A percentile compares a stretch with the other conserved stretches of the same genome.
Conservation (phyloP, 139 green algal genomes). For the Eudorina sp. region DNA sequence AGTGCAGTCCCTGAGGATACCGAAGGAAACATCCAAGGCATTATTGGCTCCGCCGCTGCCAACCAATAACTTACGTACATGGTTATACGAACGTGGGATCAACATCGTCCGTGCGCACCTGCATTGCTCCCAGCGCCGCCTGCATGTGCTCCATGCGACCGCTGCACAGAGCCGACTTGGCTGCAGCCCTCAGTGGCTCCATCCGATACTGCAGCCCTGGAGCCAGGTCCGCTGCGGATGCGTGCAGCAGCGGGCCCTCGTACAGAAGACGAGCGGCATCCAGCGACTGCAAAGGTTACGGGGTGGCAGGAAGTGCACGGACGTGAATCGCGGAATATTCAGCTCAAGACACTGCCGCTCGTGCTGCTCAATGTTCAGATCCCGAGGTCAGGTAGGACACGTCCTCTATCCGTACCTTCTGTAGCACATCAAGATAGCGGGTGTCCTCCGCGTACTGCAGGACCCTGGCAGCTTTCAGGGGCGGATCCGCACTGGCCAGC, state of each 20-base stretch:
- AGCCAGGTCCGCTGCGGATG: constrained; percentile 9
- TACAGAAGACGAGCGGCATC: constrained; percentile 32
- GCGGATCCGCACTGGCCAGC: constrained; percentile 24
- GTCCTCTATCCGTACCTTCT: constrained; percentile 25
- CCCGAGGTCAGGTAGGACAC: no score
- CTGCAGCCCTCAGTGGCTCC: neutral
- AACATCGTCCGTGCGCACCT: neutral
- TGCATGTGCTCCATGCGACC: neutral
- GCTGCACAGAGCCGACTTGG: neutral
- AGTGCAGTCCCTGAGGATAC: constrained; percentile 35
- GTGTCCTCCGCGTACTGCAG: constrained; percentile 49
- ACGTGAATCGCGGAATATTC: no score
- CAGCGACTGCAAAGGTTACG: neutral
- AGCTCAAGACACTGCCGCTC: no score
- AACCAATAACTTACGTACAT: neutral
- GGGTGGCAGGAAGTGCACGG: no score
- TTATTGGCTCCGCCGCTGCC: neutral
- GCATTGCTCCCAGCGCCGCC: constrained; percentile 35
- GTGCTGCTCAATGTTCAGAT: no score
- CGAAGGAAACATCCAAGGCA: neutral
- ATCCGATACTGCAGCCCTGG: neutral
- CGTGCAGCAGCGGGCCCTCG: constrained; percentile 23
- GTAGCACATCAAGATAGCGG: constrained; percentile 30
- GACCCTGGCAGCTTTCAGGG: constrained; percentile 31
- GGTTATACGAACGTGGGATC: neutral